phyloP scores from a whole-genome alignment of 495 filamentous ascomycete species.

The Podospora pseudopauciseta region DNA sequence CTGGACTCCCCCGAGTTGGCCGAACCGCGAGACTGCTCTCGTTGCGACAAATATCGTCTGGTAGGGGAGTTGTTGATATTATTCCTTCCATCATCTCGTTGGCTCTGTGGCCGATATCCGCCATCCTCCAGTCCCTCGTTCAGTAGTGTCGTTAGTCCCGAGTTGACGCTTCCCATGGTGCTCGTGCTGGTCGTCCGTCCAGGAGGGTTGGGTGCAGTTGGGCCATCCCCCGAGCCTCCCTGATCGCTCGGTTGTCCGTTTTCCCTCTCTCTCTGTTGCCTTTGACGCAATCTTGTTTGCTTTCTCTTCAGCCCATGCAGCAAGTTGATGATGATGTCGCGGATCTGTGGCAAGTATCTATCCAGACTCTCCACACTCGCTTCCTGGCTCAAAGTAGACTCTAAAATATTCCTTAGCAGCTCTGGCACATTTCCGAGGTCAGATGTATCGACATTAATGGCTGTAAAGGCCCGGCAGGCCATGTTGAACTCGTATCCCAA shows the following conservation, averaged over 20 bases:
- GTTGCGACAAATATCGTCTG: conserved; percentile 35
- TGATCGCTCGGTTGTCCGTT: conserved; percentile 39
- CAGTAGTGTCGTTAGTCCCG: conserved; percentile 60
- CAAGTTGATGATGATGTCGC: conserved; percentile 97
- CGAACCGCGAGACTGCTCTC: conserved; percentile 48
- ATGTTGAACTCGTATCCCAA: conserved; percentile 99
- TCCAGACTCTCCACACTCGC: conserved; percentile 89
- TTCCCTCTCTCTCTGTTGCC: conserved; percentile 65
- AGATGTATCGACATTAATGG: conserved; percentile 89
- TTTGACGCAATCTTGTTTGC: conserved; percentile 83
- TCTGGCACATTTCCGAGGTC: conserved; percentile 96
- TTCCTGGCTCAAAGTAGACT: conserved; percentile 94
- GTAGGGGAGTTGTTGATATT: conserved; percentile 38
- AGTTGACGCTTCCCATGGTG: conserved; percentile 57
- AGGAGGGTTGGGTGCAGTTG: conserved; percentile 12
- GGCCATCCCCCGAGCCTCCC: conserved; percentile 16
- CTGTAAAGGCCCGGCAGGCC: conserved; percentile 90
- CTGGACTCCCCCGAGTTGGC: conserved; percentile 52
- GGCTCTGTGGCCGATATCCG: conserved; percentile 36
- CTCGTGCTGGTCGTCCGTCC: conserved; percentile 63
- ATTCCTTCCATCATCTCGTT: conserved; percentile 27
- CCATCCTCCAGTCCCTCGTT: conserved; percentile 54
- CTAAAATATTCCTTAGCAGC: conserved; percentile 79
- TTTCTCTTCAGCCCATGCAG: conserved; percentile 95
- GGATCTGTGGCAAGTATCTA: conserved; percentile 83